These are phyloP conservation scores for Powellomyces hirtus DNA, from an alignment of 192 early-diverging fungal species.

Conservation along the genomic window DNA sequence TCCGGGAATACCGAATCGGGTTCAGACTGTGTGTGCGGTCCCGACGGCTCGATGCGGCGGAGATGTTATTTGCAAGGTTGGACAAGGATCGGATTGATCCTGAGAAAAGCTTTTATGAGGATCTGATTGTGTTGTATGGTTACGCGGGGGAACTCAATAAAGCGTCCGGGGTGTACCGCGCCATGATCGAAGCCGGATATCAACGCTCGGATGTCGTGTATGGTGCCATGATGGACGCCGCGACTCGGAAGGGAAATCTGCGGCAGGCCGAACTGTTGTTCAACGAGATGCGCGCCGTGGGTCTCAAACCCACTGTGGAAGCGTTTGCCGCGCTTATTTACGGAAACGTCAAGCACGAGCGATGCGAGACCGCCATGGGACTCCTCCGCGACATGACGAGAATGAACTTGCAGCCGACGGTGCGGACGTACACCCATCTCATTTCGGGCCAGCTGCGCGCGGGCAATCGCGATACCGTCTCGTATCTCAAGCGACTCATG, in stretches of 20 bases:
- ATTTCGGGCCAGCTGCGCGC: not conserved
- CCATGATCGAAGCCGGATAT: not conserved
- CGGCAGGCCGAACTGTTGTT: not conserved
- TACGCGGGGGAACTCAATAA: not conserved
- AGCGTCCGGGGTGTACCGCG: not conserved
- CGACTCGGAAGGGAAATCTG: not conserved
- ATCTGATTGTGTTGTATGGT: slow-evolving; percentile 5
- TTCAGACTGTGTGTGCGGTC: not conserved
- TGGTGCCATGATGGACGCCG: slow-evolving; percentile 12
- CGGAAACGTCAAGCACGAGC: not conserved
- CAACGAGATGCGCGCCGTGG: not conserved
- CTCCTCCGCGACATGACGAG: not conserved
- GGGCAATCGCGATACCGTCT: not conserved
- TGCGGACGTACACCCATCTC: not conserved
- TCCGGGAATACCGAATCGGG: not conserved
- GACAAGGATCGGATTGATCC: not conserved
- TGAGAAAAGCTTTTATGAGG: not conserved
- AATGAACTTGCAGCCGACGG: not conserved
- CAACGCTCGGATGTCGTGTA: not conserved
- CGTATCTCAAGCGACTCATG: not conserved
- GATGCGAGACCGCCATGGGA: not conserved
- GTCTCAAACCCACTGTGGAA: slow-evolving; percentile 1
- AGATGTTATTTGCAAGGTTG: not conserved
- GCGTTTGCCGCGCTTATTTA: slow-evolving; percentile 5
- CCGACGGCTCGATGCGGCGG: not conserved